Evolutionary conservation across 2,329 filamentous ascomycete species (phyloP).

Genomic region (Alternaria consortialis): DNA sequence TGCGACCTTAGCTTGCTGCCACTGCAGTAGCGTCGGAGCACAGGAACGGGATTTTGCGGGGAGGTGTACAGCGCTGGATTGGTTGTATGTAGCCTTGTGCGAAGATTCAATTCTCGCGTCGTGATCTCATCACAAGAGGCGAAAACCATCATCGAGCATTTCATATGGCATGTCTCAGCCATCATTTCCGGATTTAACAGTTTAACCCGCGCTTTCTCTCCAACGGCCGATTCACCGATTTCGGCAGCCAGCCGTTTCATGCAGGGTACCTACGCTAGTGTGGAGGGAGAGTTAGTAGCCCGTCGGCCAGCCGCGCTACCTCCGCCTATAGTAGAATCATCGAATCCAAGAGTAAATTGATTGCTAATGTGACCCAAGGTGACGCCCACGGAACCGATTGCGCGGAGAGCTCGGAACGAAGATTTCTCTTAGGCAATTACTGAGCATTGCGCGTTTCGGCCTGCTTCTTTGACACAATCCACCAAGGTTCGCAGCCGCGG

Average conservation of each 20-base stretch:
- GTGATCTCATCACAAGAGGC: constrained; percentile 13
- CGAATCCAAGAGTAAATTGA: constrained; percentile 26
- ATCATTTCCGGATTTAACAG: constrained; percentile 4
- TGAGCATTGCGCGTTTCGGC: constrained; percentile 16
- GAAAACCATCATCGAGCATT: not conserved
- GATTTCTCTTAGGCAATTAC: constrained; percentile 15
- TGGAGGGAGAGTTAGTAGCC: constrained; percentile 10
- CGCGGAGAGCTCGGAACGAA: constrained; percentile 15
- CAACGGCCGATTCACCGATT: constrained; percentile 14
- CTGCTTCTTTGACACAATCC: constrained; percentile 10
- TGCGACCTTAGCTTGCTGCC: constrained; percentile 7
- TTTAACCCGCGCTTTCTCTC: constrained; percentile 3
- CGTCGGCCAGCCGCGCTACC: constrained; percentile 22
- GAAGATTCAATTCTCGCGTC: not conserved
- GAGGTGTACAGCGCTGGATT: not conserved
- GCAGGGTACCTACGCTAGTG: constrained; percentile 11
- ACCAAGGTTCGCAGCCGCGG: constrained; percentile 13
- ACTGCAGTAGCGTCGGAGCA: constrained; percentile 17
- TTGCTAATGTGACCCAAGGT: constrained; percentile 27
- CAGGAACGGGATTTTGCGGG: constrained; percentile 5
- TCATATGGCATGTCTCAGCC: not conserved
- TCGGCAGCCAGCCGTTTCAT: constrained; percentile 15
- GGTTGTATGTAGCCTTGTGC: not conserved
- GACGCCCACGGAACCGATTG: constrained; percentile 17
- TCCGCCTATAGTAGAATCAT: constrained; percentile 19